These are phyloP conservation scores for Clavispora vitiphila DNA, from an alignment of 805 yeast genomes.

Conservation along the genomic window DNA sequence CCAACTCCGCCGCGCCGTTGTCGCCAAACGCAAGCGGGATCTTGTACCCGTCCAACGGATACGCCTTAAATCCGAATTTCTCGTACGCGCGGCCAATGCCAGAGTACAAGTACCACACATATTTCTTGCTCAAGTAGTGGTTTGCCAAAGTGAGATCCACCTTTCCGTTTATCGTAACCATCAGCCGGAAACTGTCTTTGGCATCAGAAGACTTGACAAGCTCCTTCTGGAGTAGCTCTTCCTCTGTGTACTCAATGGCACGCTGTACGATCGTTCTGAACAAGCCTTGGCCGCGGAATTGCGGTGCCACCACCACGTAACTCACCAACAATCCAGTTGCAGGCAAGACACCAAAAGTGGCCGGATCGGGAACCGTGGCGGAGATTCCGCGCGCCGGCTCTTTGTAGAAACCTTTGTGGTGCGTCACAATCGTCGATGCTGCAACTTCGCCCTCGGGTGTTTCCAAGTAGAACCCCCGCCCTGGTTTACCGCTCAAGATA, in stretches of 20 bases:
- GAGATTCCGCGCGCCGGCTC: slow-evolving; percentile 21
- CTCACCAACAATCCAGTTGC: slow-evolving; percentile 23
- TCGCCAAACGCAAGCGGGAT: slow-evolving; percentile 21
- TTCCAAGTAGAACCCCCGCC: slow-evolving; percentile 24
- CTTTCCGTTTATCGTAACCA: slow-evolving; percentile 27
- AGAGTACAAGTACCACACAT: slow-evolving; percentile 55
- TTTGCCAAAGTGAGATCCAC: slow-evolving; percentile 27
- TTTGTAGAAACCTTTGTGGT: slow-evolving; percentile 25
- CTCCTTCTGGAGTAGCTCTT: slow-evolving; percentile 22
- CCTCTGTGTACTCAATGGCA: slow-evolving; percentile 29
- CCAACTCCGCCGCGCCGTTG: slow-evolving; percentile 13
- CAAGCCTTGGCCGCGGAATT: slow-evolving; percentile 26
- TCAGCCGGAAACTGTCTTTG: slow-evolving; percentile 26
- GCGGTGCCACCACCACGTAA: slow-evolving; percentile 23
- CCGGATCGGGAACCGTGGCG: slow-evolving; percentile 27
- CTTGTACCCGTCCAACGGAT: slow-evolving; percentile 30
- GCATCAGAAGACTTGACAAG: slow-evolving; percentile 18
- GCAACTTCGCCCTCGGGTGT: slow-evolving; percentile 18
- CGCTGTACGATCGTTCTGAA: slow-evolving; percentile 21
- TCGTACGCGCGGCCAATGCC: slow-evolving; percentile 68
- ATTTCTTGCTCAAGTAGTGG: slow-evolving; percentile 30
- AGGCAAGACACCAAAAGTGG: slow-evolving; percentile 27
- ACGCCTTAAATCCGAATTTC: slow-evolving; percentile 51
- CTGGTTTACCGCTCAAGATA: slow-evolving; percentile 15
- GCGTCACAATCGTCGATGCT: slow-evolving; percentile 20